phyloP scores from a whole-genome alignment of 148 eudicot species.

The Bassia scoparia region DNA sequence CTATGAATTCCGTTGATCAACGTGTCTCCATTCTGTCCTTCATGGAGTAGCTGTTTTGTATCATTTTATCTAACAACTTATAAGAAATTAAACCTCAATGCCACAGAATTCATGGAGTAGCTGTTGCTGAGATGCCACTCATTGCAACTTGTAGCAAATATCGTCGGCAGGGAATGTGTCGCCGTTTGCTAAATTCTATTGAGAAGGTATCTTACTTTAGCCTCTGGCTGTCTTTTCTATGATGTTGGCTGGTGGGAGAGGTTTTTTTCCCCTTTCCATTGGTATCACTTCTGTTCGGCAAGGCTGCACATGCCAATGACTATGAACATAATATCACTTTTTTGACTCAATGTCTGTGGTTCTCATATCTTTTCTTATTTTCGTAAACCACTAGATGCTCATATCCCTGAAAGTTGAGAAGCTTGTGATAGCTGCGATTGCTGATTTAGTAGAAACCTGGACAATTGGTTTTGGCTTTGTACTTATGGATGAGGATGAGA shows the following conservation, averaged over 20 bases:
- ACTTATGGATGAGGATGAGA: constrained; percentile 68
- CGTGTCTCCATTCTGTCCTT: not conserved
- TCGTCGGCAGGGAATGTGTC: constrained; percentile 94
- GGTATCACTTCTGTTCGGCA: not conserved
- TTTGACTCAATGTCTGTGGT: not conserved
- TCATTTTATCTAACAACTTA: not conserved
- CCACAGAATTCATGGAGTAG: constrained; percentile 82
- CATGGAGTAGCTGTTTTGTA: not conserved
- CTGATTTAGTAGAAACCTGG: constrained; percentile 85
- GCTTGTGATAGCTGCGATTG: constrained; percentile 84
- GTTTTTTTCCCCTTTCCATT: not conserved
- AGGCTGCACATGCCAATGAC: not conserved
- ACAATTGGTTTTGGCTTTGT: constrained; percentile 77
- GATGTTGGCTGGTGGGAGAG: not conserved
- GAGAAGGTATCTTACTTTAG: constrained; percentile 54
- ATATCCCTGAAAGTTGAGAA: constrained; percentile 75
- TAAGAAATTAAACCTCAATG: constrained; percentile 19
- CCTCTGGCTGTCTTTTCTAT: constrained; percentile 4
- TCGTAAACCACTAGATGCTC: constrained; percentile 56
- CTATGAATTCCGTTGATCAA: not conserved
- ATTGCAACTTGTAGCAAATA: constrained; percentile 88
- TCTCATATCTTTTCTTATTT: constrained; percentile 7
- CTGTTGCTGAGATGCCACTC: constrained; percentile 93
- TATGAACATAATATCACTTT: not conserved
- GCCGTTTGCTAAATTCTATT: constrained; percentile 60